phyloP scores from a whole-genome alignment of 176 grass and related monocot species.

The Avena eriantha region DNA sequence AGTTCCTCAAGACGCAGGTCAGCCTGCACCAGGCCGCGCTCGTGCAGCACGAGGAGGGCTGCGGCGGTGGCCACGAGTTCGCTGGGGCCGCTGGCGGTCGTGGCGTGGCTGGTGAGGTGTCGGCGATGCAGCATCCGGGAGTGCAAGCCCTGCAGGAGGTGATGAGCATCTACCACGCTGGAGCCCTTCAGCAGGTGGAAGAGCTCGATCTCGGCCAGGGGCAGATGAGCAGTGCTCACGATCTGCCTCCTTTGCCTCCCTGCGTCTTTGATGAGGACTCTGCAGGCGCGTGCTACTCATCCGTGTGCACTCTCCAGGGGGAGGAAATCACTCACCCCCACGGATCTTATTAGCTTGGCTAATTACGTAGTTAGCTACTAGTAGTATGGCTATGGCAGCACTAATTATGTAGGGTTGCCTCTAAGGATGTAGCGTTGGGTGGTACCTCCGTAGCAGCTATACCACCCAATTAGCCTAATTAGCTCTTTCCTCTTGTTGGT shows the following conservation, averaged over 20 bases:
- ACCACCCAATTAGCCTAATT: neutral
- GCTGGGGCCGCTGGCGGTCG: neutral
- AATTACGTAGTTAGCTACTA: neutral
- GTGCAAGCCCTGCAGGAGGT: constrained; percentile 28
- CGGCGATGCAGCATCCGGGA: neutral
- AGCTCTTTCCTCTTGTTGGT: neutral
- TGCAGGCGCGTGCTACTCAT: constrained; percentile 46
- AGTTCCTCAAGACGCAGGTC: constrained; percentile 93
- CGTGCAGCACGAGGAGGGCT: constrained; percentile 56
- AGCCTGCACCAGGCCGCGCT: constrained; percentile 76
- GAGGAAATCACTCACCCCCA: constrained; percentile 39
- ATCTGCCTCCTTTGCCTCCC: constrained; percentile 61
- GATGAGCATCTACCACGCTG: constrained; percentile 7
- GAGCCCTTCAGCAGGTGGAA: constrained; percentile 24
- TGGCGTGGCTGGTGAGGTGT: neutral
- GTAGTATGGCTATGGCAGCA: constrained; percentile 16
- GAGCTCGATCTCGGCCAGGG: constrained; percentile 27
- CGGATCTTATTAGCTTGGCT: constrained; percentile 50
- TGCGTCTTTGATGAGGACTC: constrained; percentile 47
- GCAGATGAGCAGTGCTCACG: constrained; percentile 46
- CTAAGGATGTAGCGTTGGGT: neutral
- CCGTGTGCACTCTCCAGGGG: constrained; percentile 34
- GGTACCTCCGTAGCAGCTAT: constrained; percentile 10
- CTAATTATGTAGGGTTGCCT: neutral
- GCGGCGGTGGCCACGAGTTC: constrained; percentile 29